A percentile compares a stretch with the other conserved stretches of the same genome.
phyloP scores from a whole-genome alignment of 306 rosid genomes.

The Sesbania bispinosa region DNA sequence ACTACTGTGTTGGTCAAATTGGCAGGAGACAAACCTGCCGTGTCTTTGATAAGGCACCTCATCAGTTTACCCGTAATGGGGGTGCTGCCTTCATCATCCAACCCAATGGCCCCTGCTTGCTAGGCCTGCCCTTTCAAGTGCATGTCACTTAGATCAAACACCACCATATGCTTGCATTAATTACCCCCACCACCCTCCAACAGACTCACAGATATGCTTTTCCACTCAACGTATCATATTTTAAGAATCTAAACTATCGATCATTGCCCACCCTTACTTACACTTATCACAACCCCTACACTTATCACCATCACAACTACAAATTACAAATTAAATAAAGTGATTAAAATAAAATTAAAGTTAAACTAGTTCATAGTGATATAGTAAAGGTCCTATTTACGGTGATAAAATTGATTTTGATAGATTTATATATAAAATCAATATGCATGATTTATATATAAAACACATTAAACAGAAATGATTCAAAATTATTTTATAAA shows the following conservation, averaged over 20 bases:
- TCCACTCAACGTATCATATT: not conserved
- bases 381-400: too few relatives aligned
- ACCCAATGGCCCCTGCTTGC: not conserved
- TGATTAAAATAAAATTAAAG: too few relatives aligned
- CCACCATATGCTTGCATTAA: conserved; percentile 37
- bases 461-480: too few relatives aligned
- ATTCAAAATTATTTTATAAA: too few relatives aligned
- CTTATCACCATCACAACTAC: too few relatives aligned
- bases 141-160: conserved; percentile 29
- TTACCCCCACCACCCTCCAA: not conserved
- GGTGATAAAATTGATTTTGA: too few relatives aligned
- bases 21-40: conserved; percentile 22
- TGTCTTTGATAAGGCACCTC: conserved; percentile 22
- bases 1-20: conserved; percentile 23
- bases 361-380: too few relatives aligned
- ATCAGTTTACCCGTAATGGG: conserved; percentile 22
- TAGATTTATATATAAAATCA: too few relatives aligned
- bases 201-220: not conserved
- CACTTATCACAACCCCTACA: not conserved
- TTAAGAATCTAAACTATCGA: not conserved
- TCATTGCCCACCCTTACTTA: not conserved
- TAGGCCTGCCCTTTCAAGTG: conserved; percentile 18
- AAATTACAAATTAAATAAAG: too few relatives aligned
- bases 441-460: too few relatives aligned
- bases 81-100: conserved; percentile 17